A percentile compares a stretch with the other conserved stretches of the same genome.
These are phyloP conservation scores for Amesomyces nigricolor DNA, from an alignment of 2,329 filamentous ascomycete species.

Conservation along the genomic window DNA sequence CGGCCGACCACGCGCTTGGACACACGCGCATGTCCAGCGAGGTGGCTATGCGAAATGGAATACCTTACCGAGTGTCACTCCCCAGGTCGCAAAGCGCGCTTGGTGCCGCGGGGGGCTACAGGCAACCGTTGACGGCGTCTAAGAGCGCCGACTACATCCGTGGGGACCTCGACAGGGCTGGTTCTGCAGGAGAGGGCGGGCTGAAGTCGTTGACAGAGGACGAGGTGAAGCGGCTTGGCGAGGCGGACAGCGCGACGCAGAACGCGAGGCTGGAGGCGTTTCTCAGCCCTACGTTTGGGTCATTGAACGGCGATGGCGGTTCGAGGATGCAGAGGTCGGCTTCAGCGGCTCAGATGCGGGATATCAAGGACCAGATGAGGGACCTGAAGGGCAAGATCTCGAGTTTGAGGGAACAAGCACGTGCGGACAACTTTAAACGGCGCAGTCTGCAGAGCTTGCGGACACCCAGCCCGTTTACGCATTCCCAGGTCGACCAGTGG, in stretches of 20 bases:
- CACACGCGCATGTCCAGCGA: conserved; percentile 60
- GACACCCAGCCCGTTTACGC: conserved; percentile 72
- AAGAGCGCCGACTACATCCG: conserved; percentile 40
- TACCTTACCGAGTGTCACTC: conserved; percentile 38
- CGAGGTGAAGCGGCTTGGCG: conserved; percentile 32
- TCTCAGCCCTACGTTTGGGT: conserved; percentile 43
- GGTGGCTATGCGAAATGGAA: conserved; percentile 44
- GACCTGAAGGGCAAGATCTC: conserved; percentile 83
- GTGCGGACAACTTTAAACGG: conserved; percentile 71
- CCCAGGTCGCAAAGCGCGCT: conserved; percentile 61
- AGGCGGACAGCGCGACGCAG: conserved; percentile 21
- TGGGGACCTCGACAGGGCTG: conserved; percentile 35
- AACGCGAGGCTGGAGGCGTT: conserved; percentile 34
- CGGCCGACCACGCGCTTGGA: conserved; percentile 32
- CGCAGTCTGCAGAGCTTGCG: conserved; percentile 71
- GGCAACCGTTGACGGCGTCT: conserved; percentile 42
- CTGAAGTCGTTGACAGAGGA: conserved; percentile 53
- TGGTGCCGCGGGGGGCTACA: conserved; percentile 53
- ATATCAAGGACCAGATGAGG: conserved; percentile 77
- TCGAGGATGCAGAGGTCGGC: conserved; percentile 55
- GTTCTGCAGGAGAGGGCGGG: conserved; percentile 37
- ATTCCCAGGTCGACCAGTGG: conserved; percentile 55
- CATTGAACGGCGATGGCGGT: conserved; percentile 27
- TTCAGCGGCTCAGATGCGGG: conserved; percentile 67
- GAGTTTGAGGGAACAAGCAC: conserved; percentile 68